Evolutionary conservation across 2,329 filamentous ascomycete genomes (phyloP).

Genomic region (Fusarium burgessii): DNA sequence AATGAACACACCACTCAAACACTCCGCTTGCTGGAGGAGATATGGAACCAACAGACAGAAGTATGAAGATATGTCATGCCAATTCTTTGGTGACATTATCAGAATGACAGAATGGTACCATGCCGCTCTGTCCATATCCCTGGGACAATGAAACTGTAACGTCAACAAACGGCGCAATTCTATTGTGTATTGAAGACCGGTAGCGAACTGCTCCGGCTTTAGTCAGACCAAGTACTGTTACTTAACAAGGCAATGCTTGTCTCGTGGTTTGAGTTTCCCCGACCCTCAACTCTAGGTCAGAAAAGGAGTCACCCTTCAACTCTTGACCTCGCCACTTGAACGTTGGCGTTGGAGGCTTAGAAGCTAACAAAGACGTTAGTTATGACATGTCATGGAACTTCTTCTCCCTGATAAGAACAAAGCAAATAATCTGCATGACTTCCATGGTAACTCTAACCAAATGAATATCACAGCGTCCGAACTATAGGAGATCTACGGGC

Average conservation of each 20-base stretch:
- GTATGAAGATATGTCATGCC: background rate
- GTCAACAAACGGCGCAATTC: slow-evolving; percentile 9
- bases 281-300: background rate
- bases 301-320: slow-evolving; percentile 22
- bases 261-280: slow-evolving; percentile 18
- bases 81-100: slow-evolving; percentile 10
- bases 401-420: slow-evolving; percentile 9
- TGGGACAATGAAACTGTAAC: slow-evolving; percentile 16
- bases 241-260: slow-evolving; percentile 8
- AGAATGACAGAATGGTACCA: background rate
- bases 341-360: background rate
- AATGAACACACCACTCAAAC: background rate
- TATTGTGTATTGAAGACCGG: slow-evolving; percentile 21
- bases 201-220: background rate
- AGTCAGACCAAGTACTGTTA: slow-evolving; percentile 13
- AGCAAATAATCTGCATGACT: slow-evolving; percentile 16
- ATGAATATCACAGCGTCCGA: slow-evolving; percentile 22
- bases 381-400: slow-evolving; percentile 20
- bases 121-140: background rate
- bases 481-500: slow-evolving; percentile 3
- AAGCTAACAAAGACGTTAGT: slow-evolving; percentile 4
- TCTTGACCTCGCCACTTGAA: slow-evolving; percentile 7
- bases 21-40: background rate
- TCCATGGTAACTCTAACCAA: slow-evolving; percentile 4
- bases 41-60: background rate